phyloP scores from a whole-genome alignment of 1,284 basidiomycete species.

The Ganoderma sinense region DNA sequence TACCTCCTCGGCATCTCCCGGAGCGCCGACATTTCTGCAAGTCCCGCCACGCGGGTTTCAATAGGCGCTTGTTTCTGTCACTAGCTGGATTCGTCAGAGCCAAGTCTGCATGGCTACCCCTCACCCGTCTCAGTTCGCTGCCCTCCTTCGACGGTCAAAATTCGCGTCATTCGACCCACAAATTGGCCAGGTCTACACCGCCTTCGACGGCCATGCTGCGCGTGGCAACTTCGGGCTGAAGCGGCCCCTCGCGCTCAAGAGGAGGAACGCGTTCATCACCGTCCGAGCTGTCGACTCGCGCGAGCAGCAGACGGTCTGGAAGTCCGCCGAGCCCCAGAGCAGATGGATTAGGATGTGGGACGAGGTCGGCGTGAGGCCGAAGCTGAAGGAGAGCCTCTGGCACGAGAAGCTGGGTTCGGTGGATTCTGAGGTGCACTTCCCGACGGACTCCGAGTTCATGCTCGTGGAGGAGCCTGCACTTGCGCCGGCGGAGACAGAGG shows the following conservation, averaged over 20 bases:
- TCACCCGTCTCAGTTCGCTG: slow-evolving; percentile 68
- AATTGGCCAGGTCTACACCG: slow-evolving; percentile 77
- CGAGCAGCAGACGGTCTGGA: slow-evolving; percentile 81
- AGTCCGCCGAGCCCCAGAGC: slow-evolving; percentile 65
- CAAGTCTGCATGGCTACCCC: slow-evolving; percentile 42
- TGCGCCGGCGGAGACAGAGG: slow-evolving; percentile 26
- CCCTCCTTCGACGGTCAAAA: slow-evolving; percentile 76
- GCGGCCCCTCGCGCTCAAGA: slow-evolving; percentile 70
- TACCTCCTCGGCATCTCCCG: slow-evolving; percentile 26
- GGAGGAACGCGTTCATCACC: slow-evolving; percentile 65
- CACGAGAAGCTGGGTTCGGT: slow-evolving; percentile 34
- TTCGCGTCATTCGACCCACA: slow-evolving; percentile 79
- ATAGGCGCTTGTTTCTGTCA: slow-evolving; percentile 12
- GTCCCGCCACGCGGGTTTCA: slow-evolving; percentile 32
- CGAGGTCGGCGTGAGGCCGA: slow-evolving; percentile 62
- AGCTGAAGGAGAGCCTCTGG: slow-evolving; percentile 13
- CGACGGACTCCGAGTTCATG: slow-evolving; percentile 60
- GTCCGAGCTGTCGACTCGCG: slow-evolving; percentile 68
- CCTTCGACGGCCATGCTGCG: slow-evolving; percentile 69
- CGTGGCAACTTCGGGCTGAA: slow-evolving; percentile 85
- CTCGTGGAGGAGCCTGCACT: slow-evolving; percentile 15
- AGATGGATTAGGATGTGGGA: slow-evolving; percentile 71
- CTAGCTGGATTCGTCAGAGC: slow-evolving; percentile 7
- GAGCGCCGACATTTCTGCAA: slow-evolving; percentile 21
- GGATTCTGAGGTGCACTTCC: slow-evolving; percentile 47